phyloP scores from a whole-genome alignment of 345 rosid species.

The Pistacia integerrima region DNA sequence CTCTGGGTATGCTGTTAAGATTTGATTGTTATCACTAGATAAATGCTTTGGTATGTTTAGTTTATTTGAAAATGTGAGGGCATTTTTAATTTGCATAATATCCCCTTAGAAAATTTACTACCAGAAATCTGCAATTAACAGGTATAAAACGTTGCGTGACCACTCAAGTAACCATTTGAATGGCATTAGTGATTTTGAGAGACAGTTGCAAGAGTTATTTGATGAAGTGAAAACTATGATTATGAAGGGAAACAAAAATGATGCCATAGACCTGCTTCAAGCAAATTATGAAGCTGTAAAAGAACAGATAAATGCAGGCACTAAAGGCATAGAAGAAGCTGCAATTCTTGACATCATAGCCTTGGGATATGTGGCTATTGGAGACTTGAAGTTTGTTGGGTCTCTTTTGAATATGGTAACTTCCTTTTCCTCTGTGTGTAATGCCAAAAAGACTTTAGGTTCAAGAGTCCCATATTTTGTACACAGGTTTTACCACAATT shows the following conservation, averaged over 20 bases:
- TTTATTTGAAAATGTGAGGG: slow-evolving; percentile 14
- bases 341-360: slow-evolving; percentile 79
- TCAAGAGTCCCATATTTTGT: too few relatives aligned
- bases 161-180: slow-evolving; percentile 31
- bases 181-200: slow-evolving; percentile 53
- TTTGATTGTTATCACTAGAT: background rate
- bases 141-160: slow-evolving; percentile 38
- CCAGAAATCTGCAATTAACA: slow-evolving; percentile 26
- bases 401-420: slow-evolving; percentile 59
- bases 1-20: background rate
- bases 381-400: slow-evolving; percentile 56
- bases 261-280: slow-evolving; percentile 71
- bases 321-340: slow-evolving; percentile 68
- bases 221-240: slow-evolving; percentile 69
- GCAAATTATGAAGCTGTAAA: slow-evolving; percentile 79
- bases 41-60: slow-evolving; percentile 5
- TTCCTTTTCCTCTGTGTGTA: slow-evolving; percentile 15
- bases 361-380: slow-evolving; percentile 72
- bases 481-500: too few relatives aligned
- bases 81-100: slow-evolving; percentile 15
- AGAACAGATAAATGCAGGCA: slow-evolving; percentile 61
- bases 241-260: slow-evolving; percentile 52
- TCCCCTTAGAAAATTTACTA: slow-evolving; percentile 6
- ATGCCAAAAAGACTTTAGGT: background rate
- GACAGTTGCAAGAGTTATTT: slow-evolving; percentile 69